Evolutionary conservation across 1,284 basidiomycete genomes (phyloP), one percentile per base, ranked within the genome.

Genomic region (Phellopilus nigrolimitatus): DNA sequence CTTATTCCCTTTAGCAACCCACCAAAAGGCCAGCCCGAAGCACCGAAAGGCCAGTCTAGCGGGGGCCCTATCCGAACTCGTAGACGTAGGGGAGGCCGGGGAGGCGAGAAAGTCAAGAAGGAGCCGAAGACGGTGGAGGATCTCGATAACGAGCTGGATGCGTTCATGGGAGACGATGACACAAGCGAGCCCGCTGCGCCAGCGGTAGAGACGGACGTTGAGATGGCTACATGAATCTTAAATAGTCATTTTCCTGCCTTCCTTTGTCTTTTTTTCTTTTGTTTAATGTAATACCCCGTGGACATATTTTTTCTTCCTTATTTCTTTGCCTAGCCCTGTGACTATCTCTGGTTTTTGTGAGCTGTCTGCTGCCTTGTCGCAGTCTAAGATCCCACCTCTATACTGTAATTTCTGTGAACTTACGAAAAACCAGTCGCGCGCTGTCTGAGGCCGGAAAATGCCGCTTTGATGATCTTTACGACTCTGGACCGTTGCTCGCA

Each of bases 121-220:
- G 44, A 47, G 63, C 72, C 72, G 27, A 78, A 88, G 63, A 91
- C 88, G 6, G 84, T 80, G 3, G 88, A 83, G 49, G 91, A 97
- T 59, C 71, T 97, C 51, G 95, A 97, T 68, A 84, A 81, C 63
- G 93, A 97, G 70, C 68, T 97, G 56, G 94, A 97, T 60, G 82
- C 85, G 1, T 97, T 95, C 68, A 93, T 95, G 91, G 80, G 76
- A 17, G 80, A 82, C 55, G 75, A 79, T n/a, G 50, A 50, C 13
- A 4, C 17, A 22, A 17, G 31, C 15, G 24, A 31, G 42, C 42
- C 31, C 17, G 44, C 13, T 12, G 68, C 71, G 45, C 58, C 63
- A 37, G 54, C 63, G 22, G n/a, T 54, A 4, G 53, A 59, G 13
- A 64, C 67, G 45, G 79, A 82, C 59, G 72, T 81, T 8, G 79